phyloP scores from a whole-genome alignment of 441 rosid genomes.

The Mallotus japonicus region DNA sequence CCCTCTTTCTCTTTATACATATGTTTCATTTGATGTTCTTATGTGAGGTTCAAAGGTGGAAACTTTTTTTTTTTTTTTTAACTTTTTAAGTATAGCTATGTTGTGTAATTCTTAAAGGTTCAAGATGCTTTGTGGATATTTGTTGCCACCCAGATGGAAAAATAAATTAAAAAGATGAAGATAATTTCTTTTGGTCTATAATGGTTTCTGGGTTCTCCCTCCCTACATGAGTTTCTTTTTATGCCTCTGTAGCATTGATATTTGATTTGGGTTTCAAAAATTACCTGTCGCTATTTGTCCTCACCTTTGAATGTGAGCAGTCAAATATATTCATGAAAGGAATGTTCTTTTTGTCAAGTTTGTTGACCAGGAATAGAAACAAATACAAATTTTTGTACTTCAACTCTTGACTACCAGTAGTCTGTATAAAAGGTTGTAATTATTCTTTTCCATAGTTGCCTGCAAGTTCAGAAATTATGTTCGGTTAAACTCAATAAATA shows the following conservation, averaged over 20 bases:
- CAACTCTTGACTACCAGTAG: neutral
- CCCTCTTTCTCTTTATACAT: conserved; percentile 1
- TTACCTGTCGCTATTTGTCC: too few relatives aligned
- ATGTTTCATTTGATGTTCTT: neutral
- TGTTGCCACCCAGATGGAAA: neutral
- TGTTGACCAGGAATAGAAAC: neutral
- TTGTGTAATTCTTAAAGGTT: conserved; percentile 7
- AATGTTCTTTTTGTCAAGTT: too few relatives aligned
- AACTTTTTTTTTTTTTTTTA: neutral
- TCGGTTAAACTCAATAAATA: neutral
- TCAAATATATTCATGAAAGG: too few relatives aligned
- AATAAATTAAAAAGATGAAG: neutral
- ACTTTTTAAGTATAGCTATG: conserved; percentile 14
- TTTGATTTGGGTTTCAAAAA: neutral
- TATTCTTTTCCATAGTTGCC: neutral
- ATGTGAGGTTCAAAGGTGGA: neutral
- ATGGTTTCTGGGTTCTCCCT: neutral
- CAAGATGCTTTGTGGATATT: neutral
- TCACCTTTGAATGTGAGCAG: too few relatives aligned
- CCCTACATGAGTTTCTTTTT: neutral
- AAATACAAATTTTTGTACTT: neutral
- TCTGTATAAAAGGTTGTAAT: neutral
- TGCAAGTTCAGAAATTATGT: neutral
- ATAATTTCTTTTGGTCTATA: neutral
- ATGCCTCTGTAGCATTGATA: neutral